phyloP scores from a whole-genome alignment of 495 filamentous ascomycete genomes.

The Tuber umbilicatum region DNA sequence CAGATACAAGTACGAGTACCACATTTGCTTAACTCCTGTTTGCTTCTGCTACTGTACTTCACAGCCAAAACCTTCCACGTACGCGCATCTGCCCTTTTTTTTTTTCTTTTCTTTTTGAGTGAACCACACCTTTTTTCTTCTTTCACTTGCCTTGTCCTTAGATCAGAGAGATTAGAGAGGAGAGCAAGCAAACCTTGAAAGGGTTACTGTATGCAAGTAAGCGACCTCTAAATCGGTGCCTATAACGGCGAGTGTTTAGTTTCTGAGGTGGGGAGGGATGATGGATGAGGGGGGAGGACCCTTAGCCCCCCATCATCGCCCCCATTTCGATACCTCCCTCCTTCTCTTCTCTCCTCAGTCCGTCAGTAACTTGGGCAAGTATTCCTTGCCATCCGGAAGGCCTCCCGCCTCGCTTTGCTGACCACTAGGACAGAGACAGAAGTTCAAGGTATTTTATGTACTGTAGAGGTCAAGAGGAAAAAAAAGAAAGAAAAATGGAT shows the following conservation, averaged over 20 bases:
- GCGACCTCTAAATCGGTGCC: conserved; percentile 23
- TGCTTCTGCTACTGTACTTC: background rate
- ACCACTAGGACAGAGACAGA: background rate
- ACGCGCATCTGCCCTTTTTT: conserved; percentile 1
- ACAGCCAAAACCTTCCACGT: background rate
- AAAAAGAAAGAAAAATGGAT: conserved; percentile 21
- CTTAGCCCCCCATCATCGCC: background rate
- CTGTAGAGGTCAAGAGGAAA: background rate
- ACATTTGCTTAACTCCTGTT: conserved; percentile 6
- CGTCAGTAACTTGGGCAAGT: conserved; percentile 11
- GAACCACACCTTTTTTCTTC: conserved; percentile 11
- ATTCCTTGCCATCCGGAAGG: conserved; percentile 13
- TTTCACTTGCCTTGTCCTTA: conserved; percentile 9
- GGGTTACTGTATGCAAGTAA: conserved; percentile 38
- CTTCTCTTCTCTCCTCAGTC: conserved; percentile 1
- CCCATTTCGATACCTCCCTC: background rate
- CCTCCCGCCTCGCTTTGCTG: background rate
- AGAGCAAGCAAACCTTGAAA: conserved; percentile 8
- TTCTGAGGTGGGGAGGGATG: background rate
- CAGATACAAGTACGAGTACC: background rate
- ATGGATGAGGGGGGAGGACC: conserved; percentile 11
- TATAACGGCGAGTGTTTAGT: background rate
- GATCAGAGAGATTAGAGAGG: conserved; percentile 17
- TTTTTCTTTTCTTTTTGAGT: conserved; percentile 14
- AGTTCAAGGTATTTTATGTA: background rate